These are phyloP conservation scores for Ophiosphaerella herpotricha DNA, from an alignment of 2,329 filamentous ascomycete genomes.

Conservation along the genomic window DNA sequence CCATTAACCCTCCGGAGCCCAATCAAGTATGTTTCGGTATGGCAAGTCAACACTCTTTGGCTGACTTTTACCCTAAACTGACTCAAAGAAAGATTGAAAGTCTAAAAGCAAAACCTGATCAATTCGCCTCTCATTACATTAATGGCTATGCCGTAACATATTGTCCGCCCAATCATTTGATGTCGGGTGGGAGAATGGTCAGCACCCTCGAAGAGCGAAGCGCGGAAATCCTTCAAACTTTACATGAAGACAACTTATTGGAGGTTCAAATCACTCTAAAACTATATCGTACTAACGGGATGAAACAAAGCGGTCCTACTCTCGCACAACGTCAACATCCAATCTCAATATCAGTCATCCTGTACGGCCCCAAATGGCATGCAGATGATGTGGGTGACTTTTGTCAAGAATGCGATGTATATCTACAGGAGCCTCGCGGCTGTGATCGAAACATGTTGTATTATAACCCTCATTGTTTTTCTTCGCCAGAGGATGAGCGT, in stretches of 20 bases:
- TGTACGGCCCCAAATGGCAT: slow-evolving; percentile 4
- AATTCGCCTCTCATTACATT: neutral
- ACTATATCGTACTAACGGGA: too few relatives aligned
- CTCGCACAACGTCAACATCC: neutral
- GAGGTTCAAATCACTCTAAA: too few relatives aligned
- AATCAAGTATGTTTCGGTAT: too few relatives aligned
- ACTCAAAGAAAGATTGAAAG: too few relatives aligned
- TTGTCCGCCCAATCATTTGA: too few relatives aligned
- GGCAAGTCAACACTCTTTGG: too few relatives aligned
- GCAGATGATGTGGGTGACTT: slow-evolving; percentile 5
- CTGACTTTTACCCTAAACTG: too few relatives aligned
- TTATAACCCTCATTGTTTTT: slow-evolving; percentile 14
- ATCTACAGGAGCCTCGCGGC: slow-evolving; percentile 12
- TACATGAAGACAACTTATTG: neutral
- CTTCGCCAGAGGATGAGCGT: neutral
- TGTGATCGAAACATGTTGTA: slow-evolving; percentile 20
- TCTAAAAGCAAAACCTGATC: neutral
- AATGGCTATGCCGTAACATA: too few relatives aligned
- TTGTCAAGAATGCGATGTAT: slow-evolving; percentile 1
- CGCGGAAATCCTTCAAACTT: neutral
- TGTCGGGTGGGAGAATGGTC: neutral
- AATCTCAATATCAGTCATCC: neutral
- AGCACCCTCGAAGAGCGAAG: neutral
- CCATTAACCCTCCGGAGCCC: too few relatives aligned
- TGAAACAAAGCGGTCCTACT: neutral